Evolutionary conservation across 768 basidiomycete species (phyloP), one percentile per base, ranked within the genome.

Genomic region (Xerocomellus amylosporus): DNA sequence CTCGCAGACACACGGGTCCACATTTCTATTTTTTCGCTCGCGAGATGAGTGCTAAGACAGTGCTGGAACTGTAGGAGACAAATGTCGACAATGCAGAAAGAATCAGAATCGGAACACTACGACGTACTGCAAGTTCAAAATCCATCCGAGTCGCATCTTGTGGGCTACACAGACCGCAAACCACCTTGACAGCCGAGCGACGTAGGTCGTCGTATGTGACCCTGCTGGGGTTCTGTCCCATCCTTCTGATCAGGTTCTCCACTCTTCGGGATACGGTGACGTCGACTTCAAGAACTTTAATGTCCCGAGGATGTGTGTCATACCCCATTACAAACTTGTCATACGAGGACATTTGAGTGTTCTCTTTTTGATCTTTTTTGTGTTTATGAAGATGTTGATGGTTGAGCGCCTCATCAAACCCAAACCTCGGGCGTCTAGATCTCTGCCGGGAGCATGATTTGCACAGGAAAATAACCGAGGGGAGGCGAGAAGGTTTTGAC

Each of bases 401-500:
- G 4, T 38, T 53, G 7, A 62, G 30, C 17, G 49, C 52, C 8
- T 54, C 5, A 10, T 59, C 55, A 17, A 58, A 58, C 34, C 7
- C 5, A 1, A 54, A 26, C 30, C 55, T 41, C 17, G n/a, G 5
- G 24, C 1, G n/a, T 7, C n/a, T 17, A 37, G 8, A 17, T 15
- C n/a, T 14, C 13, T 10, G 5, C 26, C 39, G 24, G 19, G 22
- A 10, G 19, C 60, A 58, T 30, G 8, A 9, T 26, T 24, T 54
- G 36, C 61, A 62, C 22, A 28, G 39, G 34, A 63, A 59, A 34
- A 63, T 46, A 8, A 63, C 56, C 15, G 28, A 52, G 17, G 36
- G 51, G 19, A 48, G 48, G 17, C 13, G 2, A 37, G 51, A 62
- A 4, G 44, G 60, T 15, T 58, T 48, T 22, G 51, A 58, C 9